Evolutionary conservation across 176 grass and related monocot species (phyloP).

Genomic region (Elaeis guineensis): DNA sequence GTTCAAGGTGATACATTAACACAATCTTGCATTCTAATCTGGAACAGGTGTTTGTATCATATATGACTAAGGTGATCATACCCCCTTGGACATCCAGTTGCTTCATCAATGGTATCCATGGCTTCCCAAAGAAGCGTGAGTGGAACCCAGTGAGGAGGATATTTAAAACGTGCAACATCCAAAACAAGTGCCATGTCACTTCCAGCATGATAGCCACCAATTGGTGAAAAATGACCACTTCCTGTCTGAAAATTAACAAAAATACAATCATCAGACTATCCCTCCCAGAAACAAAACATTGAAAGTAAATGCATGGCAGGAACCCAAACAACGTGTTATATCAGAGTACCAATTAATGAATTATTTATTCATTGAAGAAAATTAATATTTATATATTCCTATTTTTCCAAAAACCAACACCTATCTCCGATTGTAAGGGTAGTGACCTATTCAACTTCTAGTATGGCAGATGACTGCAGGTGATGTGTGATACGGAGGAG

Average conservation of each 20-base stretch:
- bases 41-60: too few relatives aligned
- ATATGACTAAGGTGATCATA: slow-evolving; percentile 1
- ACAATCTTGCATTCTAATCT: too few relatives aligned
- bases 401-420: too few relatives aligned
- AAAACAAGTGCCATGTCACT: slow-evolving; percentile 83
- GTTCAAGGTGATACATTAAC: too few relatives aligned
- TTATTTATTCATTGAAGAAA: too few relatives aligned
- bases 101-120: slow-evolving; percentile 73
- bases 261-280: background rate
- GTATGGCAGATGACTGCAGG: too few relatives aligned
- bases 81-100: slow-evolving; percentile 69
- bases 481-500: too few relatives aligned
- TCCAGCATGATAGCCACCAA: slow-evolving; percentile 74
- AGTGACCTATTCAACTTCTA: too few relatives aligned
- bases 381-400: too few relatives aligned
- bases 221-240: slow-evolving; percentile 88
- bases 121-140: slow-evolving; percentile 84
- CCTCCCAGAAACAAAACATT: background rate
- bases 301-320: background rate
- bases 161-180: slow-evolving; percentile 92
- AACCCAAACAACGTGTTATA: too few relatives aligned
- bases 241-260: slow-evolving; percentile 50
- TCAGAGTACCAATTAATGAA: too few relatives aligned
- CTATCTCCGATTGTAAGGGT: too few relatives aligned
- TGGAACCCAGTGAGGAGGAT: slow-evolving; percentile 92